Evolutionary conservation across 345 rosid genomes (phyloP).

Genomic region (Durio zibethinus): DNA sequence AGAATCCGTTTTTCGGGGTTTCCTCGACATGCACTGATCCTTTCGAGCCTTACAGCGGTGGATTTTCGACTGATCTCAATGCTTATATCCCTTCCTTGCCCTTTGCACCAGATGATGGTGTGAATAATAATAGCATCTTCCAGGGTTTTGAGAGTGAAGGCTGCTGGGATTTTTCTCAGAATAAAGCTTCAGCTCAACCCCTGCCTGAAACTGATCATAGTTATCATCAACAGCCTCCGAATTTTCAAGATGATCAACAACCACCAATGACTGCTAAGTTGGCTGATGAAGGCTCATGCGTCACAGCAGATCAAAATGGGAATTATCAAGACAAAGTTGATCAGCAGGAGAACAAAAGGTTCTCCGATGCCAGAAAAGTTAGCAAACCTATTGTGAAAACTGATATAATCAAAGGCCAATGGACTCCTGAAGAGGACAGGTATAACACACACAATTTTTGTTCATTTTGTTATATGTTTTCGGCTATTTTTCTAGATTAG

Average conservation of each 20-base stretch:
- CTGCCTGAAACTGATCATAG: not conserved
- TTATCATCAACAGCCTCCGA: not conserved
- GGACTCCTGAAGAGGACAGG: constrained; percentile 67
- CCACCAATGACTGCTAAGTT: not conserved
- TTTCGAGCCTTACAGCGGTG: not conserved
- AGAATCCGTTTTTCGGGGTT: constrained; percentile 12
- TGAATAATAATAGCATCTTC: constrained; percentile 4
- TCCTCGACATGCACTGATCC: constrained; percentile 18
- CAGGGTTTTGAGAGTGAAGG: constrained; percentile 13
- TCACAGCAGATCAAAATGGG: constrained; percentile 16
- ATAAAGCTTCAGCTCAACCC: not conserved
- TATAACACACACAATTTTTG: not conserved
- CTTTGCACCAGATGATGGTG: not conserved
- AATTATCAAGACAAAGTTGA: constrained; percentile 11
- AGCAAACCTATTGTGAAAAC: constrained; percentile 25
- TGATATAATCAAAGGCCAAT: constrained; percentile 59
- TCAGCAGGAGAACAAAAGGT: constrained; percentile 24
- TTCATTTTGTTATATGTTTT: not conserved
- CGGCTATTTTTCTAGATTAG: not conserved
- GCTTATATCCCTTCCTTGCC: not conserved
- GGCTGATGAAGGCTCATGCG: constrained; percentile 23
- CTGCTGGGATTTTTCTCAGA: constrained; percentile 17
- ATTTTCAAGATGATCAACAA: constrained; percentile 11
- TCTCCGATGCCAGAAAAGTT: constrained; percentile 19
- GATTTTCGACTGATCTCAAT: constrained; percentile 1